phyloP scores from a whole-genome alignment of 2,329 filamentous ascomycete genomes.

The Talaromyces sp. region DNA sequence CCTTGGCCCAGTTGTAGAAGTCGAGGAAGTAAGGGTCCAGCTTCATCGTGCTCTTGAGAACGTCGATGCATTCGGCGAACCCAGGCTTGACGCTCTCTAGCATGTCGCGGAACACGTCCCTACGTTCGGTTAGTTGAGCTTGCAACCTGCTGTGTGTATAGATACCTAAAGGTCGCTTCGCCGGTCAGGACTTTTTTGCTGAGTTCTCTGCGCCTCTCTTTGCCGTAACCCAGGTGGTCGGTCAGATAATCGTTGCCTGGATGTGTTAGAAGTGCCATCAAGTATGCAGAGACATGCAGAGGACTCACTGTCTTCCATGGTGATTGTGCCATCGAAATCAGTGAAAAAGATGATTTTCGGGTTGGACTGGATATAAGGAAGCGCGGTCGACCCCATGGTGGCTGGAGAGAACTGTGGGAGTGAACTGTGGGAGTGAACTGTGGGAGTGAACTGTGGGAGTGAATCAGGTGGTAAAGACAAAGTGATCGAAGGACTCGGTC shows the following conservation, averaged over 20 bases:
- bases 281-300: too few species aligned
- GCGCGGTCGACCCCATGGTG: constrained; percentile 26
- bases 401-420: background rate
- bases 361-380: constrained; percentile 47
- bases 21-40: constrained; percentile 83
- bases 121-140: constrained; percentile 21
- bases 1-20: constrained; percentile 78
- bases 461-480: background rate
- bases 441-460: background rate
- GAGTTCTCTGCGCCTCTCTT: constrained; percentile 61
- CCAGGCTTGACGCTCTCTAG: constrained; percentile 78
- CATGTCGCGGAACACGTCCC: constrained; percentile 84
- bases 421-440: background rate
- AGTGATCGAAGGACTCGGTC: background rate
- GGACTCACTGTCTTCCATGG: constrained; percentile 59
- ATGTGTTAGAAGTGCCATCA: too few species aligned
- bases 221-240: constrained; percentile 84
- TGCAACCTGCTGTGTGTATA: background rate
- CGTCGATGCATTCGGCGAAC: constrained; percentile 74
- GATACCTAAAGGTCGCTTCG: constrained; percentile 64
- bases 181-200: constrained; percentile 74
- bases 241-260: constrained; percentile 67
- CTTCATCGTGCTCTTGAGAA: constrained; percentile 74
- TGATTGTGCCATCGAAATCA: constrained; percentile 97
- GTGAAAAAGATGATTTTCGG: constrained; percentile 97